A percentile compares a stretch with the other conserved stretches of the same genome.
Conservation (phyloP, 2,329 filamentous ascomycete genomes). For the Paramyrothecium sp. region DNA sequence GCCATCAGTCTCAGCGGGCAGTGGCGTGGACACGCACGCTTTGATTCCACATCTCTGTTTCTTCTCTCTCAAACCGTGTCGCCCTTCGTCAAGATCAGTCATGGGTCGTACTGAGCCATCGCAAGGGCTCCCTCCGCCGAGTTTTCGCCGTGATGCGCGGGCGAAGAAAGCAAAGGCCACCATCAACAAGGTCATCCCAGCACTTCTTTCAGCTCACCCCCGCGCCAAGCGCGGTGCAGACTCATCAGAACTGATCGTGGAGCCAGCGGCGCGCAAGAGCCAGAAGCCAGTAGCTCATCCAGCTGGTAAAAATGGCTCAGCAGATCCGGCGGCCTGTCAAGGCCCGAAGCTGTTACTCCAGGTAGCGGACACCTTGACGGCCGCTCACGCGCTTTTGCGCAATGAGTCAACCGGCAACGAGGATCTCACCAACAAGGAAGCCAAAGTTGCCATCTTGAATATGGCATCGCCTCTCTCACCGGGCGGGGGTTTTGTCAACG, state of each 20-base stretch:
- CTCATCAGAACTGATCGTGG: slow-evolving; percentile 44
- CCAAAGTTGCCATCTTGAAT: slow-evolving; percentile 54
- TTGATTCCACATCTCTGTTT: no score
- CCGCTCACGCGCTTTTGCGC: slow-evolving; percentile 32
- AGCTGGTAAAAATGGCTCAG: neutral
- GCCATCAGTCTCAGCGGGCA: no score
- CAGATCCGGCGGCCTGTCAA: neutral
- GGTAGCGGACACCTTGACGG: slow-evolving; percentile 51
- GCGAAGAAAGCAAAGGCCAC: slow-evolving; percentile 58
- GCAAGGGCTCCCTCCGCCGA: slow-evolving; percentile 15
- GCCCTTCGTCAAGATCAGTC: neutral
- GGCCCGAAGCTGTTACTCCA: slow-evolving; percentile 41
- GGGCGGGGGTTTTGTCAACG: slow-evolving; percentile 59
- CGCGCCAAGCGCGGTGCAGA: slow-evolving; percentile 55
- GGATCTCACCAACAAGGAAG: slow-evolving; percentile 10
- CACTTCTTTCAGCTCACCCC: slow-evolving; percentile 49
- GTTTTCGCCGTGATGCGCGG: slow-evolving; percentile 32
- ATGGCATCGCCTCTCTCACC: slow-evolving; percentile 63
- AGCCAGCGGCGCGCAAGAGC: slow-evolving; percentile 17
- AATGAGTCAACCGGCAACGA: neutral
- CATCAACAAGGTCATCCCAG: slow-evolving; percentile 58
- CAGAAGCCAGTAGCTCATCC: neutral
- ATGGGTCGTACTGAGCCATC: slow-evolving; percentile 24
- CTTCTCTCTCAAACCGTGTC: no score
- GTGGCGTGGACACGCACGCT: no score